Evolutionary conservation across 2,329 filamentous ascomycete genomes (phyloP).

Genomic region (Penicillium sclerotiorum): DNA sequence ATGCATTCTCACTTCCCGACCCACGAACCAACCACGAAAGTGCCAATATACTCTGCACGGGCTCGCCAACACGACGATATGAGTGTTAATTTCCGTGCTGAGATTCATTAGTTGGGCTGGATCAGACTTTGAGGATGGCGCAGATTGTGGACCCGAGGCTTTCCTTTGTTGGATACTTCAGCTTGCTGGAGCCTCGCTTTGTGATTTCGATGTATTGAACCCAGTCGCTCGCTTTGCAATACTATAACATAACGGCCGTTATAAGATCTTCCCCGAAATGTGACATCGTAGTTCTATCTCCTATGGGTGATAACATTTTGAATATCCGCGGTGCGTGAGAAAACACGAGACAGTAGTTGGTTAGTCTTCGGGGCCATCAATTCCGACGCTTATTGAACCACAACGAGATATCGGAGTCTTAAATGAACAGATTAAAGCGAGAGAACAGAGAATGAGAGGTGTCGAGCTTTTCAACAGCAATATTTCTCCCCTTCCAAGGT

Average conservation of each 20-base stretch:
- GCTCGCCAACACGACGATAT: not conserved
- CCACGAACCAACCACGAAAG: not conserved
- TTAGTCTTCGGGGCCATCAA: too few species aligned
- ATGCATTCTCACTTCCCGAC: not conserved
- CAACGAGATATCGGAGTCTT: too few species aligned
- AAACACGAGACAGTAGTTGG: too few species aligned
- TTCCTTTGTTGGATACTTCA: not conserved
- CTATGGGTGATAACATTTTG: too few species aligned
- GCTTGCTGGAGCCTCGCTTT: not conserved
- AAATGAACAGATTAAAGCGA: too few species aligned
- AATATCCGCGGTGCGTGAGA: too few species aligned
- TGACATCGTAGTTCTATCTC: too few species aligned
- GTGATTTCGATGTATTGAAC: not conserved
- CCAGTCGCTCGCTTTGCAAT: not conserved
- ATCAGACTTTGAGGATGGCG: not conserved
- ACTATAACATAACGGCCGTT: not conserved
- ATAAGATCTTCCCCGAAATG: not conserved
- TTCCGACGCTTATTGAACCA: too few species aligned
- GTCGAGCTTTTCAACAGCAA: too few species aligned
- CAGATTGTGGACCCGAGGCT: not conserved
- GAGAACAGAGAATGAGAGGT: too few species aligned
- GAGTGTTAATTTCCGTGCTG: not conserved
- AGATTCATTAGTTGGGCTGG: not conserved
- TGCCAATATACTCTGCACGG: not conserved
- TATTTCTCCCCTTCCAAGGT: too few species aligned